phyloP scores from a whole-genome alignment of 306 rosid species.

The Ceratonia siliqua region DNA sequence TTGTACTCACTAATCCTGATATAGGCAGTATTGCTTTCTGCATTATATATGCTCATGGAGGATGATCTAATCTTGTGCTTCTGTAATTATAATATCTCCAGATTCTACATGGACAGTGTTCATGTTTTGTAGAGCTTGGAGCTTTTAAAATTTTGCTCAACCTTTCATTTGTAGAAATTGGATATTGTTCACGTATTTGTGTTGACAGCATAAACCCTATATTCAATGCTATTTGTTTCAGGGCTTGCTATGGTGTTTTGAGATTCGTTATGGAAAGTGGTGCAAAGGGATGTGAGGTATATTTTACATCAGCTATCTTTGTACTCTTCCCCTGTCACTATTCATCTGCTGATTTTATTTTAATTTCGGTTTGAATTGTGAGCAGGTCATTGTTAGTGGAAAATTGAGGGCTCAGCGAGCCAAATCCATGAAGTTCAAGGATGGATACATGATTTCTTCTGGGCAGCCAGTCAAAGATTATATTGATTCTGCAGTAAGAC shows the following conservation, averaged over 20 bases:
- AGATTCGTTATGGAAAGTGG: constrained; percentile 69
- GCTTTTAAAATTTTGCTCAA: neutral
- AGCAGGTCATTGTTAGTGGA: constrained; percentile 70
- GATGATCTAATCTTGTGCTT: neutral
- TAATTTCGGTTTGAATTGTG: neutral
- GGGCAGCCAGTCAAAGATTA: constrained; percentile 80
- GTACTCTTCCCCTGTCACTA: neutral
- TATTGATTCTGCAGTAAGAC: constrained; percentile 74
- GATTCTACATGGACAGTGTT: neutral
- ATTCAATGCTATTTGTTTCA: neutral
- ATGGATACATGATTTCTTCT: constrained; percentile 77
- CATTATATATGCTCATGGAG: neutral
- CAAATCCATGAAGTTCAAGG: constrained; percentile 81
- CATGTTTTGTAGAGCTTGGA: neutral
- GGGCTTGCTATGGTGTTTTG: constrained; percentile 72
- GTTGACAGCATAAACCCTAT: neutral
- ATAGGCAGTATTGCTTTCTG: neutral
- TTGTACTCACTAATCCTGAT: neutral
- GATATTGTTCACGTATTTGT: neutral
- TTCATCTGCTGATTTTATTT: neutral
- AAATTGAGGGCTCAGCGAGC: constrained; percentile 77
- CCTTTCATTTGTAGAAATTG: neutral
- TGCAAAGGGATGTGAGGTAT: constrained; percentile 61
- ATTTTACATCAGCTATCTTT: neutral
- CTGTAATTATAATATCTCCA: neutral